phyloP scores from a whole-genome alignment of 176 grass and related monocot genomes.

The Avena insularis region DNA sequence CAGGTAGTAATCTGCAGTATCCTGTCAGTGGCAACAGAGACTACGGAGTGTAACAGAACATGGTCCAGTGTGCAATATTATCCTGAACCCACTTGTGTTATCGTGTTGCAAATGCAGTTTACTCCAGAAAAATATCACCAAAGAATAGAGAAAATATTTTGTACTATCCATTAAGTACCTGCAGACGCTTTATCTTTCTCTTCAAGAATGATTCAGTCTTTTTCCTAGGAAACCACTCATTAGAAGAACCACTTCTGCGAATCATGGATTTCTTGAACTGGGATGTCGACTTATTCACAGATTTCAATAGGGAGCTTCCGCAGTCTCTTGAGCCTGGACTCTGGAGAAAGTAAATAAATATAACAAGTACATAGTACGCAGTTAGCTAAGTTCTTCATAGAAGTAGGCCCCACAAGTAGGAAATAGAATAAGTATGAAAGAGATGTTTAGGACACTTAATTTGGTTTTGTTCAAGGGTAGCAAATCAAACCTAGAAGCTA shows the following conservation, averaged over 20 bases:
- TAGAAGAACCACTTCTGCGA: constrained; percentile 66
- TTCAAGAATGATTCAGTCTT: constrained; percentile 88
- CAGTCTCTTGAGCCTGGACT: constrained; percentile 67
- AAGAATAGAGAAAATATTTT: constrained; percentile 18
- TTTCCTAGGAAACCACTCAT: constrained; percentile 80
- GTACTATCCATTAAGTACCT: constrained; percentile 52
- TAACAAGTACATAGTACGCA: constrained; percentile 12
- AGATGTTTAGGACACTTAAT: not conserved
- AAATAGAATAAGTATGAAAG: not conserved
- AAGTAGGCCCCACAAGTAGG: not conserved
- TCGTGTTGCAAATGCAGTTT: not conserved
- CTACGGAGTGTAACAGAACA: not conserved
- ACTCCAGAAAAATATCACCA: constrained; percentile 8
- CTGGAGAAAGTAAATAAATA: constrained; percentile 55
- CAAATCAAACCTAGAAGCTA: not conserved
- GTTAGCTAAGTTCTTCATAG: constrained; percentile 34
- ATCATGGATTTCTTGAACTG: constrained; percentile 78
- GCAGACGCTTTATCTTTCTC: constrained; percentile 91
- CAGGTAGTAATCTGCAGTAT: constrained; percentile 11
- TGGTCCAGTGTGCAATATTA: not conserved
- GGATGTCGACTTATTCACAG: constrained; percentile 68
- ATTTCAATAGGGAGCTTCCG: constrained; percentile 61
- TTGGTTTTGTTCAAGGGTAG: not conserved
- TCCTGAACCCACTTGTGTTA: not conserved
- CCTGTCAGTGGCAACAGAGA: not conserved